Base-by-base conservation (phyloP, 768 basidiomycete genomes). In the Roridomyces roridus region DNA sequence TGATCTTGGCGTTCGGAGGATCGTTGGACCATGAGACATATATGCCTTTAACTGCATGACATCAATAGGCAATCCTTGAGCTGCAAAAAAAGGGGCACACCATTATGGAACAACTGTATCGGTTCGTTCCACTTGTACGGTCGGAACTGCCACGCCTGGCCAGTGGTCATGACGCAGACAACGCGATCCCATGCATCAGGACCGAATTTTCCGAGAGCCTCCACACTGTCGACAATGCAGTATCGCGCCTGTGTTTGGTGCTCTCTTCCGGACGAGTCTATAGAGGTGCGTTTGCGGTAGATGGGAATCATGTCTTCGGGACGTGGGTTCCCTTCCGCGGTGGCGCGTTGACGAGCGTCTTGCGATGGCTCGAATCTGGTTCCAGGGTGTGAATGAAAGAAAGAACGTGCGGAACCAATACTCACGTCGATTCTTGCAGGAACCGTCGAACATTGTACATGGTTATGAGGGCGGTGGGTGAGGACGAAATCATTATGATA, bases 81-180 rank as follows among this genome's bases (percentile, higher is more conserved):
- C 6, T 42, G 9, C 37, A 14, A 28, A 21, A 14, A 21, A 17
- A 8, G 42, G 9, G 9, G 65, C 79, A 42, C 62, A 96, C 96
- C 95, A 67, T 98, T 91, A 68, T 97, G 92, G 74, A 99, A 98
- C 24, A 99, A 73, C 46, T 90, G 83, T 57, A 87, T 86, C 1
- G 97, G 97, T 67, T 98, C 95, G 46, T 82, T 87, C 96, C 96
- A 99, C 70, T 96, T 96, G 76, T 98, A 98, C 17, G 92, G 90
- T 54, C 88, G 81, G 75, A 99, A 99, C 70, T 99, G 97, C 97
- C 97, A 98, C 28, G 91, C 89, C 65, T 98, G 96, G 1, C 97
- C 97, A 0, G 97, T 99, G 9, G 97, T 98, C 86, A 97, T 89
- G 15, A 99, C 96, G 63, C 96, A 97, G 5, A 97, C 89, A 5